A percentile compares a stretch with the other conserved stretches of the same genome.
These are phyloP conservation scores for Exophiala bonariae DNA, from an alignment of 2,329 filamentous ascomycete genomes.

Conservation along the genomic window DNA sequence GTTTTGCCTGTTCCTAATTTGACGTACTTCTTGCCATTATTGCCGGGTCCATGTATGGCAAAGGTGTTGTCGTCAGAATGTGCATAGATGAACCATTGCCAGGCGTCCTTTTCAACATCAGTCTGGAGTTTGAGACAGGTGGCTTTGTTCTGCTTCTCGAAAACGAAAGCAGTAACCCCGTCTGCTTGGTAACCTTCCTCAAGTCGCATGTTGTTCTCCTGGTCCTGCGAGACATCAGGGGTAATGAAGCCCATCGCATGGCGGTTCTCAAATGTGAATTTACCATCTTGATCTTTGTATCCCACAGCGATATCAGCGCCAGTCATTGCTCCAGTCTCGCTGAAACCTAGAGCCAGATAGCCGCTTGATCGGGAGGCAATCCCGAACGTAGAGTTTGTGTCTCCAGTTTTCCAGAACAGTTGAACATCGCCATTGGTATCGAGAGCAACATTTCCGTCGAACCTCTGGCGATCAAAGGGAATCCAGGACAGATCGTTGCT, in stretches of 20 bases:
- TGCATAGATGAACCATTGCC: conserved; percentile 12
- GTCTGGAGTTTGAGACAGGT: conserved; percentile 5
- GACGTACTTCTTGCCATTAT: conserved; percentile 9
- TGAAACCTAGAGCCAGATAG: conserved; percentile 10
- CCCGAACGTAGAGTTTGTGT: conserved; percentile 5
- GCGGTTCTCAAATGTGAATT: conserved; percentile 9
- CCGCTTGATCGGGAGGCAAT: conserved; percentile 9
- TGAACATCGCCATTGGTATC: conserved; percentile 5
- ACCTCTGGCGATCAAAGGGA: conserved; percentile 5
- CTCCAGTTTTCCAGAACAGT: conserved; percentile 7
- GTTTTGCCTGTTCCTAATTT: conserved; percentile 9
- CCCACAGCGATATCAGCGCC: conserved; percentile 8
- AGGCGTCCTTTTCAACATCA: conserved; percentile 6
- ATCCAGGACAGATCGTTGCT: conserved; percentile 2
- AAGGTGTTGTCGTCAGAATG: conserved; percentile 9
- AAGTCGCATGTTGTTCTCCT: conserved; percentile 9
- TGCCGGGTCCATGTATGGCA: conserved; percentile 9
- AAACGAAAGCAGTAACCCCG: conserved; percentile 11
- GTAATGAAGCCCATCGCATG: conserved; percentile 7
- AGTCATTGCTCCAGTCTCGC: conserved; percentile 9
- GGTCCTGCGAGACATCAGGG: conserved; percentile 8
- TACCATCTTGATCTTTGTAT: conserved; percentile 8
- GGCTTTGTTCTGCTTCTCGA: conserved; percentile 11
- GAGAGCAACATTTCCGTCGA: conserved; percentile 7
- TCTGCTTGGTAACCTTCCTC: conserved; percentile 6